Percentiles rank a stretch among this genome's conserved stretches.
These are phyloP conservation scores for Penicillium polonicum DNA, from an alignment of 2,329 filamentous ascomycete species.

Conservation along the genomic window DNA sequence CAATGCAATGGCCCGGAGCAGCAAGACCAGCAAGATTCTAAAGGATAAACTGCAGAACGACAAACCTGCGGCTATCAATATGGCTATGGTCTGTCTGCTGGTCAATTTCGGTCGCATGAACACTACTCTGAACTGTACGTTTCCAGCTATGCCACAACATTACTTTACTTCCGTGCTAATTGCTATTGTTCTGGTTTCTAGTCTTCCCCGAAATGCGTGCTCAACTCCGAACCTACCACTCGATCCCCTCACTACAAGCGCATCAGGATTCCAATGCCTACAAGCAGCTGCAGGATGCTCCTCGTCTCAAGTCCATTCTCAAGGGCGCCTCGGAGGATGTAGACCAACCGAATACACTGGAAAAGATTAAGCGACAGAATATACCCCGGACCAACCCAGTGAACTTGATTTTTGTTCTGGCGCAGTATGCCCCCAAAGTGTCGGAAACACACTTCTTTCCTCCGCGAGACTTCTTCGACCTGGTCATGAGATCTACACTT, in stretches of 20 bases:
- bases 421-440: conserved; percentile 83
- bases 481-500: conserved; percentile 85
- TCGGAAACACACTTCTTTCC: conserved; percentile 89
- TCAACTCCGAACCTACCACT: conserved; percentile 94
- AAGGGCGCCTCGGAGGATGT: conserved; percentile 94
- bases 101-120: conserved; percentile 99
- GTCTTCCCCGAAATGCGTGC: conserved; percentile 99
- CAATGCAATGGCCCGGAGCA: conserved; percentile 96
- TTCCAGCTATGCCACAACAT: background rate
- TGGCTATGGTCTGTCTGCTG: conserved; percentile 98
- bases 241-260: conserved; percentile 92
- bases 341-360: conserved; percentile 77
- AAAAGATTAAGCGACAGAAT: conserved; percentile 69
- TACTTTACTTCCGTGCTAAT: conserved; percentile 4
- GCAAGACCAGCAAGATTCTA: conserved; percentile 97
- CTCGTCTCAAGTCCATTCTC: conserved; percentile 90
- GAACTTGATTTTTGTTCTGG: conserved; percentile 93
- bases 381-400: conserved; percentile 91
- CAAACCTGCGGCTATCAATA: conserved; percentile 86
- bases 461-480: conserved; percentile 87
- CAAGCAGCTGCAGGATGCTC: conserved; percentile 96
- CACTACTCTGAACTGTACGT: conserved; percentile 91
- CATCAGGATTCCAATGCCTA: conserved; percentile 94
- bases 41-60: conserved; percentile 95
- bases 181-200: conserved; percentile 38